Conservation (phyloP, 2,329 filamentous ascomycete species). For the Colletotrichum tamarilloi region DNA sequence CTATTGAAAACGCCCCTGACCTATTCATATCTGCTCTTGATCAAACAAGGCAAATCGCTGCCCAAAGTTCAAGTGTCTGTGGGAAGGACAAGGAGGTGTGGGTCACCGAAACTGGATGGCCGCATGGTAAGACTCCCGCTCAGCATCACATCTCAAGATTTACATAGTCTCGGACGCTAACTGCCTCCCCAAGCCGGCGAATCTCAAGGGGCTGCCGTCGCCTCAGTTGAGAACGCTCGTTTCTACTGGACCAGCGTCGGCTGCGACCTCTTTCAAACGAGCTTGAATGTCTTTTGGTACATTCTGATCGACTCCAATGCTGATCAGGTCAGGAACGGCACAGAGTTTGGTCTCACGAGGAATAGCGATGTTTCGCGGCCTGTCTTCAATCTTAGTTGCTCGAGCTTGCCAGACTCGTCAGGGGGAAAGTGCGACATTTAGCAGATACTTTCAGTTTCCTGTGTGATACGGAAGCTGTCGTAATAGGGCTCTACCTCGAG, state of each 20-base stretch:
- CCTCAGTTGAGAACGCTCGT: conserved; percentile 58
- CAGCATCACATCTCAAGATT: neutral
- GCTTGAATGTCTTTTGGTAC: conserved; percentile 33
- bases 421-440: fast-evolving
- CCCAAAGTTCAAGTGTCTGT: conserved; percentile 47
- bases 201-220: conserved; percentile 53
- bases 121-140: conserved; percentile 45
- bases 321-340: conserved; percentile 5
- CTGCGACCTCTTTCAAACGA: conserved; percentile 22
- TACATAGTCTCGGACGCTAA: conserved; percentile 1
- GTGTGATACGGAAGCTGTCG: neutral
- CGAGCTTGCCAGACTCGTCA: neutral
- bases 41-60: conserved; percentile 40
- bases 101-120: conserved; percentile 69
- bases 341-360: conserved; percentile 19
- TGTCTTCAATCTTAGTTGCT: conserved; percentile 22
- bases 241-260: conserved; percentile 29
- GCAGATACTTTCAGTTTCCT: neutral
- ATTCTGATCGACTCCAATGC: conserved; percentile 28
- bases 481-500: neutral
- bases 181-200: conserved; percentile 46
- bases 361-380: conserved; percentile 13
- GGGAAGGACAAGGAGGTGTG: conserved; percentile 57
- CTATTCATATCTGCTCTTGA: conserved; percentile 53
- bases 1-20: conserved; percentile 50